phyloP scores from a whole-genome alignment of 106 monocot species.

The Acanthochlamys bracteata region DNA sequence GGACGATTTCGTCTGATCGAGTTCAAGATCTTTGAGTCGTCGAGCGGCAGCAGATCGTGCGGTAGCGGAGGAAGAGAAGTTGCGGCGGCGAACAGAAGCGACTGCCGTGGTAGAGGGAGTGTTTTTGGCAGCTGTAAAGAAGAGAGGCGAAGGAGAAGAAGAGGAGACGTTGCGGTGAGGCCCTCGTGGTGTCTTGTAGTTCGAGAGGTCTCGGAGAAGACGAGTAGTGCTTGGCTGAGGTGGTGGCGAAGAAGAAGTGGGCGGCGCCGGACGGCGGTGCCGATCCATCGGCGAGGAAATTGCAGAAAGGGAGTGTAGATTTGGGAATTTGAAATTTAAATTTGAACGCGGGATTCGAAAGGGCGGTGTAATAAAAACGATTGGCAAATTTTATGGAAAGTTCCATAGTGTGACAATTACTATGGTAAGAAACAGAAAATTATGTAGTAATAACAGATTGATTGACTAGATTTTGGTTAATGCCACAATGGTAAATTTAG shows the following conservation, averaged over 20 bases:
- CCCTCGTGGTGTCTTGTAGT: constrained; percentile 45
- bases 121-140: constrained; percentile 39
- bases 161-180: constrained; percentile 9
- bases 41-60: constrained; percentile 11
- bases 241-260: neutral
- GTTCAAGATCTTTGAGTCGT: constrained; percentile 38
- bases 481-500: no score
- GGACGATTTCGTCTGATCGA: constrained; percentile 45
- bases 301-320: neutral
- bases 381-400: no score
- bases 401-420: no score
- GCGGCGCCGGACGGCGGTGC: neutral
- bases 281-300: neutral
- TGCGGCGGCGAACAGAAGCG: constrained; percentile 8
- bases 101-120: constrained; percentile 17
- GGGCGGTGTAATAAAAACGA: no score
- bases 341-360: neutral
- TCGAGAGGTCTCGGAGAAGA: constrained; percentile 39
- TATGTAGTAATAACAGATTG: no score
- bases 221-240: constrained; percentile 7
- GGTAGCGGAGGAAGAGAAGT: neutral
- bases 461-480: no score
- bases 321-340: constrained; percentile 10
- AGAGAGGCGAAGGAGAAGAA: constrained; percentile 22
- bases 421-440: no score